These are phyloP conservation scores for Diaporthe australafricana DNA, from an alignment of 2,329 filamentous ascomycete genomes.

Conservation along the genomic window DNA sequence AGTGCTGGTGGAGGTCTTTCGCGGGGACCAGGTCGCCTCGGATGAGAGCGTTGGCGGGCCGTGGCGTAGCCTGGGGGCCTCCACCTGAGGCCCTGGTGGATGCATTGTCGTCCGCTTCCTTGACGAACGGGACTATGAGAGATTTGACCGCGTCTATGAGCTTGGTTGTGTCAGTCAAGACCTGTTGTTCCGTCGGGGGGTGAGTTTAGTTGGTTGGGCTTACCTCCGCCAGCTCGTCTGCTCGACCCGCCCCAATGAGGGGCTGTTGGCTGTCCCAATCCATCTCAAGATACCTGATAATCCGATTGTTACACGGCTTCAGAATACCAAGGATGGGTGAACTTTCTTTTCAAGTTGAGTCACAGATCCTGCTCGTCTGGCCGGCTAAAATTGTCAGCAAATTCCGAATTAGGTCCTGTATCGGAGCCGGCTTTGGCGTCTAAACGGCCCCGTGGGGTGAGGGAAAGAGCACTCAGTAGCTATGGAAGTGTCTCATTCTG, in stretches of 20 bases:
- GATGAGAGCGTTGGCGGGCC: conserved; percentile 69
- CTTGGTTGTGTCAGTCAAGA: conserved; percentile 53
- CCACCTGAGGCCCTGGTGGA: conserved; percentile 62
- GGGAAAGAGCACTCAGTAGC: neutral
- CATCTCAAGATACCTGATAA: neutral
- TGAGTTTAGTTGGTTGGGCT: neutral
- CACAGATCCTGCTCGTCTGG: conserved; percentile 4
- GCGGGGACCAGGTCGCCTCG: conserved; percentile 66
- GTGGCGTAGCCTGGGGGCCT: conserved; percentile 54
- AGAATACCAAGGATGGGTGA: neutral
- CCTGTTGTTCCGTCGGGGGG: neutral
- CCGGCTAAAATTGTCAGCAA: conserved; percentile 5
- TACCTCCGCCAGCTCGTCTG: conserved; percentile 18
- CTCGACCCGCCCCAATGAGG: neutral
- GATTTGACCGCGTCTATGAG: conserved; percentile 75
- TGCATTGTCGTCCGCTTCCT: conserved; percentile 73
- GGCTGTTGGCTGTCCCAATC: neutral
- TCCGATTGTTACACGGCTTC: neutral
- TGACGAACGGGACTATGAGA: conserved; percentile 78
- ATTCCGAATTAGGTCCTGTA: conserved; percentile 12
- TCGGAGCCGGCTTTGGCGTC: conserved; percentile 12
- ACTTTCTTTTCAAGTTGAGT: neutral
- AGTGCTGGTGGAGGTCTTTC: conserved; percentile 64
- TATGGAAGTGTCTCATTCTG: neutral
- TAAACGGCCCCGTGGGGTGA: neutral